Evolutionary conservation across 352 stramenopile species (phyloP), one percentile per base, ranked within the genome.

Genomic region (Phytophthora brassicae): DNA sequence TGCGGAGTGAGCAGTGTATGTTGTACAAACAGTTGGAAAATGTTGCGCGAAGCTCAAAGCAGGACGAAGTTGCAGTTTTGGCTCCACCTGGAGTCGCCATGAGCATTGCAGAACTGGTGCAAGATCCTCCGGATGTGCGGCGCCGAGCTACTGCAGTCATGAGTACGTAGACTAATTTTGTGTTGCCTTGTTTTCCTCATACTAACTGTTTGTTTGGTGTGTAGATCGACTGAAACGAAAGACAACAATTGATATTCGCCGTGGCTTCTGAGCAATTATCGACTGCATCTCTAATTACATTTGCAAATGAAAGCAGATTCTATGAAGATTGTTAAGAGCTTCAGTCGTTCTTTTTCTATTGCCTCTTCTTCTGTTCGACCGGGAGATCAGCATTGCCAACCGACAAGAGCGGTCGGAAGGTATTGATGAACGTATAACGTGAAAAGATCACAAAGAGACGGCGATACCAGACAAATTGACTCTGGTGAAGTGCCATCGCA

Each of bases 391-490:
- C 42, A 35, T 2, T 73, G 29, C 75, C 77, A 54, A 81, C 28
- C 6, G 28, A 36, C 38, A 62, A 28, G 7, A 91, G 70, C 23
- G 80, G 68, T 24, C 48, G 57, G 61, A 96, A 95, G 1, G 84
- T 96, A 70, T 98, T 98, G 45, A 97, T 81, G 68, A 97, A 98
- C 14, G 94, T 98, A 68, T 98, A 99, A 36, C 92, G 84, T 29
- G 89, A 97, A 62, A 99, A 99, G 9, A 88, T 43, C n/a, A 99
- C 89, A 62, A 97, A 98, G 6, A 99, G 76, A n/a, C 92, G 88
- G 41, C 96, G 89, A 68, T 98, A 99, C 96, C 96, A 99, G 24
- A 99, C 94, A 66, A 98, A 99, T 73, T 99, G 96, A 65, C 86
- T 97, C 23, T 69, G 50, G 60, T 99, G 96, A 29, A 94, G 75